Evolutionary conservation across 257 asterid genomes (phyloP).

Genomic region (Nicotiana tomentosiformis): DNA sequence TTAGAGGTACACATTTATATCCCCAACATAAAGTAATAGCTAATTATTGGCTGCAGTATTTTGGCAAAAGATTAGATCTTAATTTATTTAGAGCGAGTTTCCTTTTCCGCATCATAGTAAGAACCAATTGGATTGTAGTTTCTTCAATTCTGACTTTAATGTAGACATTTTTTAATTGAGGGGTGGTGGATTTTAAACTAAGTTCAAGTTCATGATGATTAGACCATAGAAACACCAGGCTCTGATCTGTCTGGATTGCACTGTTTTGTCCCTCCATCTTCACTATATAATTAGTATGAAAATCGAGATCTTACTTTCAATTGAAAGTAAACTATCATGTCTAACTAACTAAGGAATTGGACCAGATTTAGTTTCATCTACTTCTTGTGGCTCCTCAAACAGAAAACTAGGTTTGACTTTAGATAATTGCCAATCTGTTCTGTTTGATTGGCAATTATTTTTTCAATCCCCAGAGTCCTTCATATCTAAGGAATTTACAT

Average conservation of each 20-base stretch:
- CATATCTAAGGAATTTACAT: not conserved
- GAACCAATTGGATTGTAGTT: not conserved
- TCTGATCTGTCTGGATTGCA: not conserved
- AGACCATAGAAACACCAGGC: not conserved
- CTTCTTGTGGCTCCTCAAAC: not conserved
- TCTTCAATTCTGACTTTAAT: not conserved
- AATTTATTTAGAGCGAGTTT: not conserved
- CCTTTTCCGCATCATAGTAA: not conserved
- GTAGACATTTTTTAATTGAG: too few relatives aligned
- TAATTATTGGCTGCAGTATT: not conserved
- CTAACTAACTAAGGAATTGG: not conserved
- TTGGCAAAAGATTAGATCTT: not conserved
- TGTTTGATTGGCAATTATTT: not conserved
- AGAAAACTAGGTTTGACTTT: not conserved
- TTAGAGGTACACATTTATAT: slow-evolving; percentile 45
- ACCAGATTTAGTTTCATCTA: not conserved
- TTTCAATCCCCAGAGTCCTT: not conserved
- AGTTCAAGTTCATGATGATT: not conserved
- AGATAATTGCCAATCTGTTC: not conserved
- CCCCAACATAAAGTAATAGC: not conserved
- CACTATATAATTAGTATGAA: not conserved
- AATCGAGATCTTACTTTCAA: not conserved
- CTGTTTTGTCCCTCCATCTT: not conserved
- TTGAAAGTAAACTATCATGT: not conserved
- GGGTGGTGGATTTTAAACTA: not conserved